Evolutionary conservation across 805 yeast species (phyloP), one percentile per base, ranked within the genome.

Genomic region (Myxozyma udenii): DNA sequence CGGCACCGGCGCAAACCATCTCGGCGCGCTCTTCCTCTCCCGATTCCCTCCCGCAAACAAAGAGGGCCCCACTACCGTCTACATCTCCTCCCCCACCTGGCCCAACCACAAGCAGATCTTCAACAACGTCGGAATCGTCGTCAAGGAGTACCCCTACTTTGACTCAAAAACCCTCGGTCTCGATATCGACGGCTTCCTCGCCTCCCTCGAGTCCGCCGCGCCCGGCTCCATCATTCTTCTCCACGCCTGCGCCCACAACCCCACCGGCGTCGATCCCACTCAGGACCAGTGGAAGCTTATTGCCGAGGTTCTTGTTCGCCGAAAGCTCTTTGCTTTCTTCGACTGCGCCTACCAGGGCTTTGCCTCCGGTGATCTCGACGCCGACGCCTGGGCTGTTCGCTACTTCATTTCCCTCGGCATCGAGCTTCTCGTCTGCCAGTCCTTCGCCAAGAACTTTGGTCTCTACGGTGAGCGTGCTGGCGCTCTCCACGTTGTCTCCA

Each of bases 381-480:
- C 79, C 54, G 98, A 91, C 64, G 91, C 95, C 6, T 87, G 79
- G 74, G 88, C 97, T 22, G 81, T 85, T 50, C 76, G 89, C 60
- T 63, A 70, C 66, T 77, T 81, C 53, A 70, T 74, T 37, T 68
- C 71, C 18, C 73, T 72, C 50, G 72, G 75, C 35, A 68, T 76
- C 58, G 90, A 91, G 51, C 70, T 86, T 48, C 64, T 87, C 28
- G 78, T 91, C 51, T 89, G 96, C 71, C 98, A 91, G 76, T 89
- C 96, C 7, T 91, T 91, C 71, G 96, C 98, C 50, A 91, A 91
- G 71, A 91, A 93, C 72, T 86, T 86, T 65, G 98, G 98, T 60
- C 84, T 91, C 81, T 91, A 91, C 67, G 98, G 98, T 69, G 98
- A 91, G 76, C 85, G 98, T 75, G 88, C 85, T 30, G 98, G 98